A percentile compares a stretch with the other conserved stretches of the same genome.
These are phyloP conservation scores for Adansonia madagascariensis DNA, from an alignment of 441 rosid species.

Conservation along the genomic window DNA sequence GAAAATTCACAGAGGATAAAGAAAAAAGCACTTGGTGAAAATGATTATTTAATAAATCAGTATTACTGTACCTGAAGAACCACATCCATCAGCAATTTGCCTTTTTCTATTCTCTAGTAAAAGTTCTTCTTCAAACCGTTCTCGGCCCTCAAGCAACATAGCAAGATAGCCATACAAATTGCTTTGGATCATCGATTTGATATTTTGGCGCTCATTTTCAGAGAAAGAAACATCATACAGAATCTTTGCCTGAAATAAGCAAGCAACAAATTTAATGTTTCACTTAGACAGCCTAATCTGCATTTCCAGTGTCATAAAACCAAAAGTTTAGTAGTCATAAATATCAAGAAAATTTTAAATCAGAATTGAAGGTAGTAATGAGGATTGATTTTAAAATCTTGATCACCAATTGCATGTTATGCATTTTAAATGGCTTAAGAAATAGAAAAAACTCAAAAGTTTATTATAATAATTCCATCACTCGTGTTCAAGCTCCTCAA, in stretches of 20 bases:
- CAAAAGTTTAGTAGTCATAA: not conserved
- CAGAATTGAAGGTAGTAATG: not conserved
- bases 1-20: not conserved
- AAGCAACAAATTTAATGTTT: conserved; percentile 12
- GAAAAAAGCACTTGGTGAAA: not conserved
- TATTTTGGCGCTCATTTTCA: conserved; percentile 52
- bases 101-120: conserved; percentile 47
- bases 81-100: conserved; percentile 40
- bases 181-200: conserved; percentile 65
- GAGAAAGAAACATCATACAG: conserved; percentile 57
- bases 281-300: conserved; percentile 7
- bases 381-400: not conserved
- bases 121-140: conserved; percentile 54
- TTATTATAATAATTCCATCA: not conserved
- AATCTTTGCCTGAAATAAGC: conserved; percentile 60
- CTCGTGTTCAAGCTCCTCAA: conserved; percentile 9
- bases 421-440: not conserved
- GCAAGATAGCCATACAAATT: conserved; percentile 59
- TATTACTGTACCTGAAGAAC: conserved; percentile 48
- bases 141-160: conserved; percentile 54
- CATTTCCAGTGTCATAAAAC: conserved; percentile 5
- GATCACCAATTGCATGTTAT: not conserved
- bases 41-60: not conserved
- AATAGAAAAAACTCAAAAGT: not conserved
- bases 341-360: not conserved